Evolutionary conservation across 306 rosid genomes (phyloP), one percentile per base, ranked within the genome.

Genomic region (Arachis hypogaea): DNA sequence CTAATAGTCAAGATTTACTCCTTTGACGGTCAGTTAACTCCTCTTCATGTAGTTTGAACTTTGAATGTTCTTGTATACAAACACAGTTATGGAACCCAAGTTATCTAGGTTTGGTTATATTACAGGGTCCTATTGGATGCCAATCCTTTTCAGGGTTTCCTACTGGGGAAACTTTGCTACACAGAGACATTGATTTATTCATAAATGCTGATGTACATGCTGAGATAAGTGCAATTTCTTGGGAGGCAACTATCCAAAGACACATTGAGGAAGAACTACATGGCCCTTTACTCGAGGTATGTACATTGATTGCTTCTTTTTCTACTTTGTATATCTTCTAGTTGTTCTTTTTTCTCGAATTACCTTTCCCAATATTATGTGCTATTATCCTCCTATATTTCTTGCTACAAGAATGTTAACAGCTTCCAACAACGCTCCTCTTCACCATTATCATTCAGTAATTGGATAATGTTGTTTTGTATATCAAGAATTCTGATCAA

Each of bases 81-180:
- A 56, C 38, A 51, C 66, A 56, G 11, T 71, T 47, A 74, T 28
- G 71, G 45, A 38, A 66, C 73, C 65, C 78, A 46, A 51, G 45
- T 82, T 52, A 74, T 65, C 66, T 77, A 59, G 69, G 79, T 83
- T 59, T 76, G 83, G 63, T 85, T 72, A 62, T 84, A 28, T 82
- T 82, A 63, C 90, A 93, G 98, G 97, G 98, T 77, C 98, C 98
- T 71, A 88, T 91, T 30, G 98, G 97, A 78, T 91, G 92, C 87
- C 98, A 89, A 72, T 86, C 97, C 64, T 56, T 88, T 74, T 81
- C 97, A 65, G 89, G 84, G 66, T 72, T 87, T 81, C 87, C 93
- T 71, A 62, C 75, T 7, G 96, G 93, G 78, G 92, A 82, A 72
- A 60, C 88, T 68, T 66, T 87, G 80, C 77, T 85, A 60, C 89